Evolutionary conservation across 164 flowering plant genomes (phyloP).

Genomic region (Nymphaea colorata): DNA sequence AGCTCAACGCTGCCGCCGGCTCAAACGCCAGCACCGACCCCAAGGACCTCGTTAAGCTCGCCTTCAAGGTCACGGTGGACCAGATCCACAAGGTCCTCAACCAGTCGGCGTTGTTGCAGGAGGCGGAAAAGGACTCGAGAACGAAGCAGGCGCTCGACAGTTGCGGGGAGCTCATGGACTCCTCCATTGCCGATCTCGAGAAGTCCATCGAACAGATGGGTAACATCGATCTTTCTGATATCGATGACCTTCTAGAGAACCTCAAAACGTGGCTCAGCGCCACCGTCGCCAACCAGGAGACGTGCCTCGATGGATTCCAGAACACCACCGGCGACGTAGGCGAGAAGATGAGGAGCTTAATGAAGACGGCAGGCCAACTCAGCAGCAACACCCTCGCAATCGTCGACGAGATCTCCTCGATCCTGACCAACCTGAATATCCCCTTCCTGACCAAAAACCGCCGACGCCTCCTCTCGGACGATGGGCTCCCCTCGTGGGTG

Average conservation of each 20-base stretch:
- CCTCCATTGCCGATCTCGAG: conserved; percentile 28
- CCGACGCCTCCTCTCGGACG: neutral
- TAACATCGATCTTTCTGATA: conserved; percentile 13
- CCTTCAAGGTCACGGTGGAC: conserved; percentile 29
- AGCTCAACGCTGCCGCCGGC: conserved; percentile 20
- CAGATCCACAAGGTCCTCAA: conserved; percentile 21
- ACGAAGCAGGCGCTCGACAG: conserved; percentile 17
- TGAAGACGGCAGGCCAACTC: neutral
- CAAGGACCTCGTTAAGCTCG: conserved; percentile 35
- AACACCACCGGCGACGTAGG: conserved; percentile 2
- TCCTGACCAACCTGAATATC: neutral
- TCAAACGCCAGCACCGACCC: conserved; percentile 34
- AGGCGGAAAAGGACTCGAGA: conserved; percentile 40
- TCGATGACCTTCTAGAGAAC: conserved; percentile 20
- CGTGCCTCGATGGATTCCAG: conserved; percentile 7
- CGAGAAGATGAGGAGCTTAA: conserved; percentile 3
- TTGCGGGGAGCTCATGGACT: conserved; percentile 30
- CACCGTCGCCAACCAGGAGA: neutral
- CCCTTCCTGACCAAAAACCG: neutral
- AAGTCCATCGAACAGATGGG: conserved; percentile 13
- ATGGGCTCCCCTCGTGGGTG: conserved; percentile 6
- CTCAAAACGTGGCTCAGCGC: conserved; percentile 4
- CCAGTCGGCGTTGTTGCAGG: conserved; percentile 19
- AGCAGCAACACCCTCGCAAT: conserved; percentile 9
- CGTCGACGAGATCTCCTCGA: conserved; percentile 2